phyloP scores from a whole-genome alignment of 2,329 filamentous ascomycete species.

The Lojkania enalia region DNA sequence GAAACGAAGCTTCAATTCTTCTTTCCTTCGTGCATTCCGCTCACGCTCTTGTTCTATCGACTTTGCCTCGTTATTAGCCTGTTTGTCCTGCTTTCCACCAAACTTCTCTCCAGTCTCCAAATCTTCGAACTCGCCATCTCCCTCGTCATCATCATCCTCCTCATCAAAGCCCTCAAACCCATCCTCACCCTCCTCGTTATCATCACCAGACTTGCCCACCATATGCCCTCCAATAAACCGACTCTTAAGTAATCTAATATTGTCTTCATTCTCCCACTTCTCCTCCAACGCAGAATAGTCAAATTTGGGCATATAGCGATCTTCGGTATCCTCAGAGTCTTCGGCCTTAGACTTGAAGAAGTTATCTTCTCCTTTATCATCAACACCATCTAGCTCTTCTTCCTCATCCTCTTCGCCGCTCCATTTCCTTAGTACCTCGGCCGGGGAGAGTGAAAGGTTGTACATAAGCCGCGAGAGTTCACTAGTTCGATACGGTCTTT shows the following conservation, averaged over 20 bases:
- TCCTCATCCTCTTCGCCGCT: conserved; percentile 64
- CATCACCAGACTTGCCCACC: conserved; percentile 48
- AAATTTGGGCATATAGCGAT: conserved; percentile 75
- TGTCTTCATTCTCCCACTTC: conserved; percentile 83
- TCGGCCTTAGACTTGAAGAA: conserved; percentile 61
- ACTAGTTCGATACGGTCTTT: conserved; percentile 72
- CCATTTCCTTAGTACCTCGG: conserved; percentile 79
- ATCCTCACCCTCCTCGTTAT: conserved; percentile 58
- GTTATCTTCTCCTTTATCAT: conserved; percentile 66
- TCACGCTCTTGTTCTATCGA: conserved; percentile 85
- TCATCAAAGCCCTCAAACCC: conserved; percentile 62
- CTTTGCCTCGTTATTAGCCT: conserved; percentile 50
- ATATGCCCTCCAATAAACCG: conserved; percentile 75
- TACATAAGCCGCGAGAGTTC: conserved; percentile 91
- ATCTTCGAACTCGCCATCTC: conserved; percentile 83
- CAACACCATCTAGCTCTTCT: conserved; percentile 50
- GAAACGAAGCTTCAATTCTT: conserved; percentile 91
- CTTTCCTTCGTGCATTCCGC: conserved; percentile 87
- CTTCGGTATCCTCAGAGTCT: conserved; percentile 61
- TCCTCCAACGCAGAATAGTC: conserved; percentile 79
- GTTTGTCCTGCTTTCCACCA: conserved; percentile 43
- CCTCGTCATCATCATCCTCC: conserved; percentile 69
- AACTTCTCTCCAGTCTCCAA: conserved; percentile 74
- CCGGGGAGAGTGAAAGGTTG: conserved; percentile 74
- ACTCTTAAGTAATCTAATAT: conserved; percentile 71